Conservation (phyloP, 306 rosid genomes). For the Gillenia trifoliata region DNA sequence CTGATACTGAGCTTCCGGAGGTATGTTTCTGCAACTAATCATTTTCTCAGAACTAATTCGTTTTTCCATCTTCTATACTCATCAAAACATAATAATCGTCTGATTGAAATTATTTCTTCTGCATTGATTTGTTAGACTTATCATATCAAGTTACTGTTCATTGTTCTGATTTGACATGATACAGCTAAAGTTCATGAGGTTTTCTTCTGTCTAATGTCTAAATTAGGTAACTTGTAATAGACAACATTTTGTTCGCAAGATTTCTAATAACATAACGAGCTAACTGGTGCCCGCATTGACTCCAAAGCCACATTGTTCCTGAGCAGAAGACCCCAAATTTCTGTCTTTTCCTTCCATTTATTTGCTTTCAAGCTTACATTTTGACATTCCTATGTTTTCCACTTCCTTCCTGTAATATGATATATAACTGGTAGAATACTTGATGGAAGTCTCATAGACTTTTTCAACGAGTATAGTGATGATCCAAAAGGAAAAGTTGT, state of each 20-base stretch:
- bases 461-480: background rate
- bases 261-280: background rate
- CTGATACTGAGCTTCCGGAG: slow-evolving; percentile 76
- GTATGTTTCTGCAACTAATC: slow-evolving; percentile 24
- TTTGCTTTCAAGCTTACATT: background rate
- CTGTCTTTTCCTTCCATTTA: background rate
- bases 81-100: background rate
- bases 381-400: background rate
- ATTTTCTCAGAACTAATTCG: background rate
- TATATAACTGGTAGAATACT: background rate
- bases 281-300: background rate
- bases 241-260: background rate
- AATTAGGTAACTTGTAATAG: background rate
- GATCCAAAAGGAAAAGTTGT: background rate
- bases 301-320: background rate
- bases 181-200: background rate
- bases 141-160: background rate
- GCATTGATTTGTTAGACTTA: background rate
- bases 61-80: background rate
- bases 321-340: background rate
- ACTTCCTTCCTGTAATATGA: background rate
- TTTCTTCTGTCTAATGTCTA: background rate
- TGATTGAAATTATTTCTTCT: background rate
- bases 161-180: background rate
- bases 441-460: background rate